Base-by-base conservation (phyloP, 1,139 yeast genomes). In the Meyerozyma elateridarum region DNA sequence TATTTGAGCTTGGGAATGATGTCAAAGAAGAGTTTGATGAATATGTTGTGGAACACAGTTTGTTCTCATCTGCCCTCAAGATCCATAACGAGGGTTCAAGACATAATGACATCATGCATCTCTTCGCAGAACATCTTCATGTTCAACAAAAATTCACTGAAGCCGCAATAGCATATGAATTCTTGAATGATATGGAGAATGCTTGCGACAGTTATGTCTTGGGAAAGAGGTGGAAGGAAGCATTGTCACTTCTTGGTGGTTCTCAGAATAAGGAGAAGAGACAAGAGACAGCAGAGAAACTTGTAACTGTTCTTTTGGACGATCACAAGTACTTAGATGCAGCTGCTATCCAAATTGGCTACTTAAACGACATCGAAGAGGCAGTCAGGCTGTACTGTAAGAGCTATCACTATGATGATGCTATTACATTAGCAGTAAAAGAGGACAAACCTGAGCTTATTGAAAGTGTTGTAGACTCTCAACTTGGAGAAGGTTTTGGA, bases 401-500 rank as follows among this genome's bases (percentile, higher is more conserved):
- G 50, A 85, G 84, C 25, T 82, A 81, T 52, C 64, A 64, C 38
- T 91, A 73, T 50, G 89, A 80, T 36, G 81, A 76, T 25, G 97
- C 97, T 0, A 73, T 85, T 19, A 64, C 89, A 35, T 50, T 84
- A 17, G 81, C 85, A 4, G 54, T 61, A 7, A 61, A 59, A 31
- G 65, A 71, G 30, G 48, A 54, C 2, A 59, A 55, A 37, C 39
- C 55, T 0, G 76, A 76, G 14, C 56, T 82, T 21, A 51, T 85
- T 20, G 77, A 71, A 32, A 56, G 69, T 2, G 59, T 81, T 8
- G 73, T 89, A 29, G 95, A 85, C 45, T 75, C 79, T 2, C 85
- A 80, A 25, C 60, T 91, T 27, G 78, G 82, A 32, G 97, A 91
- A 54, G 93, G 94, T 1, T 93, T 88, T 57, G 95, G 93, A 40